Evolutionary conservation across 495 filamentous ascomycete genomes (phyloP).

Genomic region (Neurospora tetraspora): DNA sequence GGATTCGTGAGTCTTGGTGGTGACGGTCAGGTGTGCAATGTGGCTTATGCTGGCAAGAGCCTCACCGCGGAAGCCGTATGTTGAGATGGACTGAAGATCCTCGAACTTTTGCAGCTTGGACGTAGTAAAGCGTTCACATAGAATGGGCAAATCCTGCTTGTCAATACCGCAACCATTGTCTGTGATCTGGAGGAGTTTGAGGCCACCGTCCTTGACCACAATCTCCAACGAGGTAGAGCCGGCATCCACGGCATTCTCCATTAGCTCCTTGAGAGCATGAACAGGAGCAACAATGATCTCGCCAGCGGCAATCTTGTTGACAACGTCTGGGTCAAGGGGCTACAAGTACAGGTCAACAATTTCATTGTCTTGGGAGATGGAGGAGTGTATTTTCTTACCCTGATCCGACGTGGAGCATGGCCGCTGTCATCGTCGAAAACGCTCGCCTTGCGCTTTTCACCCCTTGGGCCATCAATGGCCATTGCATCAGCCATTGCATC

Average conservation of each 20-base stretch:
- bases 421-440: conserved; percentile 21
- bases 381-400: conserved; percentile 24
- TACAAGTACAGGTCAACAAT: conserved; percentile 22
- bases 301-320: conserved; percentile 99
- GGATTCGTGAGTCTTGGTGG: conserved; percentile 84
- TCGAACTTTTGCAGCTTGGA: conserved; percentile 95
- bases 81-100: conserved; percentile 81
- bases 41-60: conserved; percentile 97
- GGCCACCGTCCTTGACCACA: conserved; percentile 88
- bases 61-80: conserved; percentile 96
- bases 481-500: conserved; percentile 24
- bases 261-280: conserved; percentile 93
- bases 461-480: conserved; percentile 34
- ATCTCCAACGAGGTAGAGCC: conserved; percentile 89
- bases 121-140: conserved; percentile 95
- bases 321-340: conserved; percentile 89
- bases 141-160: conserved; percentile 81
- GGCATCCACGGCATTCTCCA: conserved; percentile 96
- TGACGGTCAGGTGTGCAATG: conserved; percentile 91
- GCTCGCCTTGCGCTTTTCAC: conserved; percentile 55
- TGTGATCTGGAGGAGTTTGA: conserved; percentile 94
- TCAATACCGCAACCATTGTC: conserved; percentile 97
- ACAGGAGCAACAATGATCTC: conserved; percentile 98
- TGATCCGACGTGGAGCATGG: conserved; percentile 55
- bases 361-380: background rate